These are phyloP conservation scores for Boletellus sp. DNA, from an alignment of 768 basidiomycete species.

Conservation along the genomic window DNA sequence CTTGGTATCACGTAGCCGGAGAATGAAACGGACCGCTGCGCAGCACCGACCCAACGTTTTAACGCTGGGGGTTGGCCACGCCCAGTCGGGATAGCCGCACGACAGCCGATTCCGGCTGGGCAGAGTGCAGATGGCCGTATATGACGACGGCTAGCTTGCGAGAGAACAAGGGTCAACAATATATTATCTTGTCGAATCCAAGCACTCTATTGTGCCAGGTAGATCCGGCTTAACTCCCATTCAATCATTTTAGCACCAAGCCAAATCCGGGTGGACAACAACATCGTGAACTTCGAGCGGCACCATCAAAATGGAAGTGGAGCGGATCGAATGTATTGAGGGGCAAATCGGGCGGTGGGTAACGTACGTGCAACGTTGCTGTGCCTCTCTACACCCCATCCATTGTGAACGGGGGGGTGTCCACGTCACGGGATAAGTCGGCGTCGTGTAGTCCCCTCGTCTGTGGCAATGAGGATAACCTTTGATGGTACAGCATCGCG, in stretches of 20 bases:
- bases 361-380: conserved; percentile 14
- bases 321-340: neutral
- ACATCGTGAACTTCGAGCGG: neutral
- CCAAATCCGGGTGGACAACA: conserved; percentile 7
- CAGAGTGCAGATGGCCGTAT: conserved; percentile 3
- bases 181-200: neutral
- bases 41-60: too few species aligned
- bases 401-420: neutral
- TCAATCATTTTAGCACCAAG: neutral
- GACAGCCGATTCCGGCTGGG: neutral
- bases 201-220: neutral
- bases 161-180: neutral
- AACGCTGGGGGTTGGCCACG: too few species aligned
- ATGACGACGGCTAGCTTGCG: neutral
- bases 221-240: conserved; percentile 4
- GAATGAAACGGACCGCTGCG: neutral
- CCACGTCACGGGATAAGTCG: conserved; percentile 28
- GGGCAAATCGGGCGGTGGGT: neutral
- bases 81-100: too few species aligned
- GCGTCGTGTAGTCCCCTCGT: conserved; percentile 17
- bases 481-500: neutral
- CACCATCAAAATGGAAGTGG: conserved; percentile 18
- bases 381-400: conserved; percentile 2
- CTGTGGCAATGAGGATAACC: conserved; percentile 11
- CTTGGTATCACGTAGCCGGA: neutral